Conservation (phyloP, 2,329 filamentous ascomycete species). For the Fusarium equiseti region DNA sequence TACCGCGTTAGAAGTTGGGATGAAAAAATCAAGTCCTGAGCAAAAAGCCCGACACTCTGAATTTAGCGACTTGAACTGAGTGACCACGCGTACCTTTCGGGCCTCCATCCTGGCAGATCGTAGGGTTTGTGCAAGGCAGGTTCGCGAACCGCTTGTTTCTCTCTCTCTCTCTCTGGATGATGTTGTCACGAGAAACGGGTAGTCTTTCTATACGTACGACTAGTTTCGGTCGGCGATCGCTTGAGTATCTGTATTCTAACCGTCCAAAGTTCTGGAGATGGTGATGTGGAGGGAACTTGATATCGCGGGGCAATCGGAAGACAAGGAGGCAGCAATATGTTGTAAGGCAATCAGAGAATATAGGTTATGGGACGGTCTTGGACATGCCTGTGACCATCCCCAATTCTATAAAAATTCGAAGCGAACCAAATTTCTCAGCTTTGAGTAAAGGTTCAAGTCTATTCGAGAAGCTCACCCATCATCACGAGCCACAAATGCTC, state of each 20-base stretch:
- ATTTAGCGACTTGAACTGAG: constrained; percentile 4
- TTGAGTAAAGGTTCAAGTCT: constrained; percentile 9
- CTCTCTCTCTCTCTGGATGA: not conserved
- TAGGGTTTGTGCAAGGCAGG: constrained; percentile 9
- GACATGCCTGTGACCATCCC: constrained; percentile 28
- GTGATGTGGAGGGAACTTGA: constrained; percentile 14
- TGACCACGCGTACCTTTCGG: constrained; percentile 53
- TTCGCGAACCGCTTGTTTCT: not conserved
- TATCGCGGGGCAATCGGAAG: constrained; percentile 30
- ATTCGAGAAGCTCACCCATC: constrained; percentile 25
- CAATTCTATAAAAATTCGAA: constrained; percentile 2
- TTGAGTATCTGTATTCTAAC: not conserved
- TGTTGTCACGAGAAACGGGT: not conserved
- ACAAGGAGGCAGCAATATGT: constrained; percentile 27
- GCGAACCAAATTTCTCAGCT: not conserved
- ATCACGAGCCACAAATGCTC: constrained; percentile 34
- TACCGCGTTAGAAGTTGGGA: constrained; percentile 34
- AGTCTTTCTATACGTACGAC: not conserved
- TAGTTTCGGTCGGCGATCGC: not conserved
- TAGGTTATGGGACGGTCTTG: constrained; percentile 31
- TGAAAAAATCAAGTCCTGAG: not conserved
- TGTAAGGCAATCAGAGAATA: constrained; percentile 19
- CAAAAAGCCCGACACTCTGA: not conserved
- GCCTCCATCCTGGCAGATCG: constrained; percentile 53
- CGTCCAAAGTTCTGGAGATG: constrained; percentile 3